Evolutionary conservation across 2,329 filamentous ascomycete species (phyloP).

Genomic region (Botrytis fragariae): DNA sequence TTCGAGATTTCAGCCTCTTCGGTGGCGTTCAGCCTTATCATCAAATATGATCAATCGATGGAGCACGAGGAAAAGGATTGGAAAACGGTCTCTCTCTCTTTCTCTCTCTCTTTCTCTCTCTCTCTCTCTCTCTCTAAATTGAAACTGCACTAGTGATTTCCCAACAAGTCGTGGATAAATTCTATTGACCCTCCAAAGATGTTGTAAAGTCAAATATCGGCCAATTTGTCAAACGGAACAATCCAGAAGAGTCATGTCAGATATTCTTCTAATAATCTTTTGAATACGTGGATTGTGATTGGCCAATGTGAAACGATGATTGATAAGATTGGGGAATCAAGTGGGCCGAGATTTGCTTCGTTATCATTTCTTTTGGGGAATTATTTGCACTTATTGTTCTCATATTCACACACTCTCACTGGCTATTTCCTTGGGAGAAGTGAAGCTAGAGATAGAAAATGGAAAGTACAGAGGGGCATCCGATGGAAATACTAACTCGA

Average conservation of each 20-base stretch:
- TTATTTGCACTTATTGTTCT: not conserved
- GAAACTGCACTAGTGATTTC: not conserved
- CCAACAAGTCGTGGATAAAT: not conserved
- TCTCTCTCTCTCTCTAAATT: not conserved
- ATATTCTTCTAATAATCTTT: not conserved
- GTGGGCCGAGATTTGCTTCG: slow-evolving; percentile 1
- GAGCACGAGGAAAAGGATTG: not conserved
- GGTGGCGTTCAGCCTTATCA: not conserved
- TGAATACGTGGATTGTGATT: not conserved
- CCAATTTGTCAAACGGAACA: slow-evolving; percentile 8
- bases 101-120: not conserved
- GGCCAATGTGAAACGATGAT: not conserved
- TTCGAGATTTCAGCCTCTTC: not conserved
- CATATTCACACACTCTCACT: not conserved
- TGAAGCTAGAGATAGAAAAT: not conserved
- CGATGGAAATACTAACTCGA: not conserved
- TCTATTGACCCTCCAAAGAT: not conserved
- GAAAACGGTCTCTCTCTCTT: not conserved
- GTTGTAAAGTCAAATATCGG: not conserved
- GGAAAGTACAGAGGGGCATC: not conserved
- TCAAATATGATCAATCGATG: not conserved
- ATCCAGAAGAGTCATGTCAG: slow-evolving; percentile 9
- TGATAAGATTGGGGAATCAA: slow-evolving; percentile 4
- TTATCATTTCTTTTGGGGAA: not conserved
- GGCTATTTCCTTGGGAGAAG: not conserved